Conservation (phyloP, 805 yeast species). For the Cyberlindnera samutprakarnensis region DNA sequence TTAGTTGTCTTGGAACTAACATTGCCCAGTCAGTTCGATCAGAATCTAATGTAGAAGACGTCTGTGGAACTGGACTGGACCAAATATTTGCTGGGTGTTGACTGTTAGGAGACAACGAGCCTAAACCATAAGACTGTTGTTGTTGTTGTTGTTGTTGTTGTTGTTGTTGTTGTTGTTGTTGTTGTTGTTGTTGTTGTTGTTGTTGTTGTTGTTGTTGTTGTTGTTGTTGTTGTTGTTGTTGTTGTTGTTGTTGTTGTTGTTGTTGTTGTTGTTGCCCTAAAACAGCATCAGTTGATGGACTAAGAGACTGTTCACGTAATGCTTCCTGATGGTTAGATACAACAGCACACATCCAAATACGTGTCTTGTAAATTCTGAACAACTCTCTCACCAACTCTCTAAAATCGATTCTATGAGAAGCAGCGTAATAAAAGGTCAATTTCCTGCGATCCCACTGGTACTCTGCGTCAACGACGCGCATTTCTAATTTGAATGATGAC, state of each 20-base stretch:
- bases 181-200: too few species aligned
- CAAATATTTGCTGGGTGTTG: too few species aligned
- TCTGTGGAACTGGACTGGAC: constrained; percentile 1
- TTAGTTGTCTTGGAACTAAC: constrained; percentile 14
- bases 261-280: neutral
- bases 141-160: too few species aligned
- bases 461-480: constrained; percentile 69
- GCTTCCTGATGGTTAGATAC: neutral
- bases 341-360: constrained; percentile 83
- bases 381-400: constrained; percentile 67
- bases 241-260: neutral
- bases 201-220: neutral
- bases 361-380: constrained; percentile 67
- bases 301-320: too few species aligned
- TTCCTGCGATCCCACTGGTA: constrained; percentile 78
- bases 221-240: neutral
- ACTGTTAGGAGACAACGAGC: constrained; percentile 1
- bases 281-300: constrained; percentile 1
- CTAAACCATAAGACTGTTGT: too few species aligned
- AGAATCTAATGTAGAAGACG: neutral
- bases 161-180: too few species aligned
- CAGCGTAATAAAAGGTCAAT: constrained; percentile 61
- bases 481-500: constrained; percentile 15
- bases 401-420: constrained; percentile 66
- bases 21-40: constrained; percentile 5